A percentile compares a stretch with the other conserved stretches of the same genome.
Conservation (phyloP, 768 basidiomycete genomes). For the Suillus cothurnatus region DNA sequence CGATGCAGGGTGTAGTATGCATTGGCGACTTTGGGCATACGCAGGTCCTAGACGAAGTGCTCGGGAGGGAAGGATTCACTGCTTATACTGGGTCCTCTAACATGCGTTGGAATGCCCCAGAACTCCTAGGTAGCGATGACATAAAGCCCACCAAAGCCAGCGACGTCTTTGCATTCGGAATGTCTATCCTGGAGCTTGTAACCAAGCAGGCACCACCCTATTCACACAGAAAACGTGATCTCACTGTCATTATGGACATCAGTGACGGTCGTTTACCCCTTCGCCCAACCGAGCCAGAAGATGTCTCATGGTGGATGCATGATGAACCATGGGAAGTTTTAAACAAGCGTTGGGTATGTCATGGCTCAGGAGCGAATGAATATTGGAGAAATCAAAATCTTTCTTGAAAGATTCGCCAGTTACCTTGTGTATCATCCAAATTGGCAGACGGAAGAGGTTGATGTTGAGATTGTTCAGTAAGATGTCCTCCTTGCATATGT, state of each 20-base stretch:
- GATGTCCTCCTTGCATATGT: no score
- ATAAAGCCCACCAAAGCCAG: slow-evolving; percentile 46
- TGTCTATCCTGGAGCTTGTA: slow-evolving; percentile 61
- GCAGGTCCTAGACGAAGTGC: slow-evolving; percentile 59
- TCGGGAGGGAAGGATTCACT: slow-evolving; percentile 46
- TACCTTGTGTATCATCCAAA: background rate
- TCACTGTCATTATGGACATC: slow-evolving; percentile 51
- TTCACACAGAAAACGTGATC: slow-evolving; percentile 49
- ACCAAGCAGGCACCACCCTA: slow-evolving; percentile 56
- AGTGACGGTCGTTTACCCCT: slow-evolving; percentile 41
- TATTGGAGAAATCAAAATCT: background rate
- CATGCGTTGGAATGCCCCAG: slow-evolving; percentile 64
- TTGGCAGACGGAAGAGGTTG: background rate
- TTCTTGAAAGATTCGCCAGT: background rate
- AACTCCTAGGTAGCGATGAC: slow-evolving; percentile 50
- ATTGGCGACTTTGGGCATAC: slow-evolving; percentile 70
- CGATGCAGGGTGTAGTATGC: slow-evolving; percentile 48
- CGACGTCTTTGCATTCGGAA: slow-evolving; percentile 61
- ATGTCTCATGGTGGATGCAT: slow-evolving; percentile 40
- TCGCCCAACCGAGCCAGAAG: slow-evolving; percentile 41
- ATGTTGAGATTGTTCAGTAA: background rate
- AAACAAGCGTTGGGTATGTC: slow-evolving; percentile 47
- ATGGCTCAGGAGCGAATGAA: slow-evolving; percentile 39
- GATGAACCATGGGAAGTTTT: slow-evolving; percentile 52
- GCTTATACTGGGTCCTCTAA: slow-evolving; percentile 48